Conservation (phyloP, 1,284 basidiomycete species). For the Moesziomyces aphidis region DNA sequence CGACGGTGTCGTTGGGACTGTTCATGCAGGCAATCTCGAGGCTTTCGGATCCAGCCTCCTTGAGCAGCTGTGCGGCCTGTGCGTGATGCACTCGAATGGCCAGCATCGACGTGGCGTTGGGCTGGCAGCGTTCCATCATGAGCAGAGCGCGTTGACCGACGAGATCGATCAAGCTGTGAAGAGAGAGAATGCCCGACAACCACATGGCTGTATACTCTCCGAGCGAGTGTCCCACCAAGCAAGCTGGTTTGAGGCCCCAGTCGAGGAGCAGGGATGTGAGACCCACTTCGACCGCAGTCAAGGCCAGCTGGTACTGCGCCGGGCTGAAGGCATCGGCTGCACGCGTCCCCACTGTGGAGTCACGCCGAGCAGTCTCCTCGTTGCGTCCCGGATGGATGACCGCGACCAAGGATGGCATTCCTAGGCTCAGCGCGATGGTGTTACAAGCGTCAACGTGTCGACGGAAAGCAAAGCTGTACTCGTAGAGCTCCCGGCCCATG, state of each 20-base stretch:
- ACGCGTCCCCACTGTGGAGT: background rate
- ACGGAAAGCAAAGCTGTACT: constrained; percentile 26
- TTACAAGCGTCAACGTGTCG: constrained; percentile 34
- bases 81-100: constrained; percentile 27
- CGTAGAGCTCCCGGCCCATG: constrained; percentile 45
- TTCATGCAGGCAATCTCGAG: constrained; percentile 53
- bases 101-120: constrained; percentile 48
- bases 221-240: constrained; percentile 47
- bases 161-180: constrained; percentile 41
- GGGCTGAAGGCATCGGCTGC: constrained; percentile 36
- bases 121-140: constrained; percentile 41
- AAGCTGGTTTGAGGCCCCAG: constrained; percentile 39
- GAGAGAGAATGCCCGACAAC: constrained; percentile 27
- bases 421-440: constrained; percentile 19
- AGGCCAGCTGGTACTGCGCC: constrained; percentile 43
- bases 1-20: constrained; percentile 43
- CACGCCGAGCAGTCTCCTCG: no score
- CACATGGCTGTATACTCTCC: constrained; percentile 51
- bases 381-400: constrained; percentile 27
- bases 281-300: constrained; percentile 36
- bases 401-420: constrained; percentile 25
- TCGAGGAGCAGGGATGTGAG: constrained; percentile 27
- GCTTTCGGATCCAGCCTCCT: constrained; percentile 5
- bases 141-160: constrained; percentile 41
- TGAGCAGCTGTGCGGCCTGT: constrained; percentile 20